These are phyloP conservation scores for Scutellaria barbata DNA, from an alignment of 257 asterid genomes.

Conservation along the genomic window DNA sequence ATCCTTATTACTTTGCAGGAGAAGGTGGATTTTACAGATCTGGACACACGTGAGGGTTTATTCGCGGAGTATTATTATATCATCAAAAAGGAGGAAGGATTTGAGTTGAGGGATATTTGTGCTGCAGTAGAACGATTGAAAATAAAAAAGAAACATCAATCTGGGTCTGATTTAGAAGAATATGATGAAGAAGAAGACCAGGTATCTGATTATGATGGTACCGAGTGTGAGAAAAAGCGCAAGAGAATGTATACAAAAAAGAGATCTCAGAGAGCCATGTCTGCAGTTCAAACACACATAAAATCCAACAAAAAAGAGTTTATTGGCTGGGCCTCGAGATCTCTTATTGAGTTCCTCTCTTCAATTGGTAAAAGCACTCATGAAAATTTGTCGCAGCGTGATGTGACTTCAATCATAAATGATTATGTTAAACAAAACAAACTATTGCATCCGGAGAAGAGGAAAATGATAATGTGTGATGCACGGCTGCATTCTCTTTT, in stretches of 20 bases:
- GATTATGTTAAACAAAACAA: conserved; percentile 58
- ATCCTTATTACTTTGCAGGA: conserved; percentile 56
- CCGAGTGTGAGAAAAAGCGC: conserved; percentile 33
- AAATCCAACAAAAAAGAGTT: conserved; percentile 55
- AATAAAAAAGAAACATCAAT: conserved; percentile 29
- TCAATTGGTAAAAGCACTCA: conserved; percentile 63
- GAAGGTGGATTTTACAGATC: conserved; percentile 64
- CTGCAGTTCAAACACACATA: conserved; percentile 26
- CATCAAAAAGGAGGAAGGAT: conserved; percentile 50
- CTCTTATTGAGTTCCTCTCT: conserved; percentile 67
- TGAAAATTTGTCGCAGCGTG: conserved; percentile 52
- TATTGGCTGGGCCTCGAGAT: conserved; percentile 76
- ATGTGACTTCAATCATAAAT: conserved; percentile 56
- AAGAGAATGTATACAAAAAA: conserved; percentile 39
- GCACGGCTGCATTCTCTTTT: conserved; percentile 54
- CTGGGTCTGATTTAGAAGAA: conserved; percentile 50
- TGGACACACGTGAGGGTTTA: conserved; percentile 75
- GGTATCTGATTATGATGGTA: conserved; percentile 50
- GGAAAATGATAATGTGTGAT: conserved; percentile 61
- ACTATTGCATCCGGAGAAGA: conserved; percentile 55
- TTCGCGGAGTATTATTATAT: conserved; percentile 72
- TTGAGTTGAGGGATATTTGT: conserved; percentile 45
- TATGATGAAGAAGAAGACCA: conserved; percentile 46
- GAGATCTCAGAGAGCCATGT: conserved; percentile 38
- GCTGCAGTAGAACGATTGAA: conserved; percentile 49